These are phyloP conservation scores for Lepidium sativum DNA, from an alignment of 345 rosid genomes.

Conservation along the genomic window DNA sequence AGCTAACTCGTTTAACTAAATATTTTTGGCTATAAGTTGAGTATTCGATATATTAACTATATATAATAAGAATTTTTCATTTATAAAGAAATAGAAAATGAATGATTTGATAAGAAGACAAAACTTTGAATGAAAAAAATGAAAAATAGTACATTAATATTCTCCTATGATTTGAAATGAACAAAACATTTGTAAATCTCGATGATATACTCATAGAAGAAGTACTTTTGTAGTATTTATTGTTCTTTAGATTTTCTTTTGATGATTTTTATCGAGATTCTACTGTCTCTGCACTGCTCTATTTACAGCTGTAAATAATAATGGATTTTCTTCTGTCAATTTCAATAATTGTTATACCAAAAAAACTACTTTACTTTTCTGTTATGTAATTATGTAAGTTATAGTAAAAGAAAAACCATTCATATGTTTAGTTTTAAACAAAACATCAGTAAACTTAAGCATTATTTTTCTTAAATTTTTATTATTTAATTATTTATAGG, in stretches of 20 bases:
- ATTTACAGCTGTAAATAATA: slow-evolving; percentile 12
- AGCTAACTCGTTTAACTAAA: not conserved
- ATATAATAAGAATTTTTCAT: not conserved
- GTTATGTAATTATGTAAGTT: not conserved
- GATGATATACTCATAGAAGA: slow-evolving; percentile 8
- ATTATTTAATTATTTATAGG: not conserved
- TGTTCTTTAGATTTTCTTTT: slow-evolving; percentile 9
- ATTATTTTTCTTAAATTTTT: not conserved
- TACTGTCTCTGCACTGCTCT: not conserved
- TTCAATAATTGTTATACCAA: not conserved
- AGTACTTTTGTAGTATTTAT: slow-evolving; percentile 9
- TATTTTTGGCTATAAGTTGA: not conserved
- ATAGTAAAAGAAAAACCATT: not conserved
- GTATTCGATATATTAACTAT: not conserved
- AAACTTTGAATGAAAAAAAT: not conserved
- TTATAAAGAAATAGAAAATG: not conserved
- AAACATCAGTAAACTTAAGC: not conserved
- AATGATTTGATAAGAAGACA: slow-evolving; percentile 3
- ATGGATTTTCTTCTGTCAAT: too few relatives aligned
- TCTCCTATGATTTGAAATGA: slow-evolving; percentile 16
- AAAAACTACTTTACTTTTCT: not conserved
- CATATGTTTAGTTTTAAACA: too few relatives aligned
- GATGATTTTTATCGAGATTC: not conserved
- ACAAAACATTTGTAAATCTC: slow-evolving; percentile 14
- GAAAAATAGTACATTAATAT: slow-evolving; percentile 15